Percentiles rank a stretch among this genome's conserved stretches.
These are phyloP conservation scores for Beverwykella pulmonaria DNA, from an alignment of 495 filamentous ascomycete species.

Conservation along the genomic window DNA sequence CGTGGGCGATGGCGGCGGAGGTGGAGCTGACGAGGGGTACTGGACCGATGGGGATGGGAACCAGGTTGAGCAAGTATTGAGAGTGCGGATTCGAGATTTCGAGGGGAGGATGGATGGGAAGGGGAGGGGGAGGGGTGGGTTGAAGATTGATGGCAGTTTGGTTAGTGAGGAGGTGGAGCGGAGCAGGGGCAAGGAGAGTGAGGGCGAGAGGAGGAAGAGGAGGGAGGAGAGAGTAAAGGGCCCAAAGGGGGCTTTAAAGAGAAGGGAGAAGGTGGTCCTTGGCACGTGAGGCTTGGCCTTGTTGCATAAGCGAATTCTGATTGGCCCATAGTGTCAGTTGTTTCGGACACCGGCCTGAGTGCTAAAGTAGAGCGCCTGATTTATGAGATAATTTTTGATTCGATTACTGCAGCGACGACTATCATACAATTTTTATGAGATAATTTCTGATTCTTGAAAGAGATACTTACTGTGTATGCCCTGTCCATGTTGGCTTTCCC, in stretches of 20 bases:
- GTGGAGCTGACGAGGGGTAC: conserved; percentile 52
- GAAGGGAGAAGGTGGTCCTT: background rate
- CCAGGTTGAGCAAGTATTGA: conserved; percentile 61
- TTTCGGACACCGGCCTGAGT: no score
- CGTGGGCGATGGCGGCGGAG: conserved; percentile 20
- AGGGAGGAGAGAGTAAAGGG: background rate
- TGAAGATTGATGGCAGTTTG: conserved; percentile 73
- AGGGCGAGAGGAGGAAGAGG: conserved; percentile 16
- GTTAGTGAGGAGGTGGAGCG: conserved; percentile 47
- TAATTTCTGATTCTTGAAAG: no score
- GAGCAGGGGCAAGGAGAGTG: conserved; percentile 3
- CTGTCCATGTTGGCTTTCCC: no score
- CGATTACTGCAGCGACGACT: no score
- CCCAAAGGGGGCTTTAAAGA: background rate
- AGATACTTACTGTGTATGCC: no score
- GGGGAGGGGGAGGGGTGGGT: conserved; percentile 62
- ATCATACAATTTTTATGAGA: no score
- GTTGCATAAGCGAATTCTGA: no score
- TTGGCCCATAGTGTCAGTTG: no score
- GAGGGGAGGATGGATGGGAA: conserved; percentile 59
- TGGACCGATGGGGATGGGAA: conserved; percentile 66
- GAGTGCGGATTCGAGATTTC: conserved; percentile 65
- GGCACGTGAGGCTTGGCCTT: no score
- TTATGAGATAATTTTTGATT: no score
- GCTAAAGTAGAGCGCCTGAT: no score